Evolutionary conservation across 2,329 filamentous ascomycete species (phyloP), one percentile per base, ranked within the genome.

Genomic region (Hypoxylon sp.): DNA sequence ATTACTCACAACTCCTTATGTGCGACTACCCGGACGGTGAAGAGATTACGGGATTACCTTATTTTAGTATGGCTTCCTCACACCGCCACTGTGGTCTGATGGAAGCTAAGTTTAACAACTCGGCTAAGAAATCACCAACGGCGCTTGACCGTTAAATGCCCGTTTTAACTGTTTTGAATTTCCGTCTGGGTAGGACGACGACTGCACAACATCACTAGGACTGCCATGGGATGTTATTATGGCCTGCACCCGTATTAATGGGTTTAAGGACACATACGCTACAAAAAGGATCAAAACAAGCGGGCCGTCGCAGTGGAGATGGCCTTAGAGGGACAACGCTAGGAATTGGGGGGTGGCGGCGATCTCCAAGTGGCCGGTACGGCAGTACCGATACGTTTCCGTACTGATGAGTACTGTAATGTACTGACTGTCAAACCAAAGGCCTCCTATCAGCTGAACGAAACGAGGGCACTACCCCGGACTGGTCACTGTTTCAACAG

Each of bases 291-390:
- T 66, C 61, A 67, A 66, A 70, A 72, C 69, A 70, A 72, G 67
- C 69, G 69, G 69, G 69, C 69, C 69, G 69, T 72, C 64, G 61
- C 61, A 66, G 69, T 72, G 69, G 69, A 72, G 69, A 71, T 64
- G 54, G 60, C 63, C 49, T 71, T 66, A 64, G 66, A 57, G 66
- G 66, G 58, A 68, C 58, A 37, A 65, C 66, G 66, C 67, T 72
- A 72, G 69, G 61, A 66, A 64, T 68, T 69, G 69, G 69, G 69
- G 69, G 63, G 63, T 68, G 66, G 64, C 61, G 64, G 69, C 69
- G 69, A 72, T 72, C 69, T 72, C 69, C 69, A 72, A 72, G 61
- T 72, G 66, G 69, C 46, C 67, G 69, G 69, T 67, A 72, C 64
- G 33, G 64, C 61, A 53, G 66, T 71, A 71, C 69, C 60, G 49